Conservation (phyloP, 306 rosid genomes). For the Arachis stenosperma region DNA sequence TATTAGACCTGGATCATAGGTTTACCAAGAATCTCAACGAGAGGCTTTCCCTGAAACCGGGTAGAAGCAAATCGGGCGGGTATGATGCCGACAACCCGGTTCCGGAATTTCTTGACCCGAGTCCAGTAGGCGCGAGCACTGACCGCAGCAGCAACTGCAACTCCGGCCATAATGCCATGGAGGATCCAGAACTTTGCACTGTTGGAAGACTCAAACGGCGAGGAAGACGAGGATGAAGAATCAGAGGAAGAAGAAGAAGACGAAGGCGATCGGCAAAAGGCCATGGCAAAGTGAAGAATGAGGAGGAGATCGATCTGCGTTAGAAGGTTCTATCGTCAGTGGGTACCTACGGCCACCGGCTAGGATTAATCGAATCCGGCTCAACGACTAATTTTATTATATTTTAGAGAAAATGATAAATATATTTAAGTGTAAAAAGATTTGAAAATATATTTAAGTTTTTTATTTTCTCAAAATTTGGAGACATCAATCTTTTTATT, state of each 20-base stretch:
- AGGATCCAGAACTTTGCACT: slow-evolving; percentile 66
- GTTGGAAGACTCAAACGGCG: slow-evolving; percentile 55
- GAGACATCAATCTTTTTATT: too few relatives aligned
- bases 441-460: too few relatives aligned
- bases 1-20: slow-evolving; percentile 89
- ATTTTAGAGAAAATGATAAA: too few relatives aligned
- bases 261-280: slow-evolving; percentile 40
- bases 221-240: slow-evolving; percentile 48
- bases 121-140: slow-evolving; percentile 70
- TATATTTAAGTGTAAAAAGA: too few relatives aligned
- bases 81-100: slow-evolving; percentile 85
- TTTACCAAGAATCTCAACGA: slow-evolving; percentile 86
- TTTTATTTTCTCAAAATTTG: too few relatives aligned
- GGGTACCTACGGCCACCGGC: too few relatives aligned
- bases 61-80: slow-evolving; percentile 96
- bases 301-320: background rate
- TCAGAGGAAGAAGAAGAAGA: slow-evolving; percentile 35
- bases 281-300: slow-evolving; percentile 31
- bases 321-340: too few relatives aligned
- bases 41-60: slow-evolving; percentile 85
- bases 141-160: slow-evolving; percentile 69
- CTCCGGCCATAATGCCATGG: slow-evolving; percentile 77
- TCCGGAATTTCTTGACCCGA: slow-evolving; percentile 68
- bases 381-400: too few relatives aligned
- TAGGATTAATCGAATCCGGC: too few relatives aligned